These are phyloP conservation scores for Rehmannia glutinosa DNA, from an alignment of 257 asterid genomes.

Conservation along the genomic window DNA sequence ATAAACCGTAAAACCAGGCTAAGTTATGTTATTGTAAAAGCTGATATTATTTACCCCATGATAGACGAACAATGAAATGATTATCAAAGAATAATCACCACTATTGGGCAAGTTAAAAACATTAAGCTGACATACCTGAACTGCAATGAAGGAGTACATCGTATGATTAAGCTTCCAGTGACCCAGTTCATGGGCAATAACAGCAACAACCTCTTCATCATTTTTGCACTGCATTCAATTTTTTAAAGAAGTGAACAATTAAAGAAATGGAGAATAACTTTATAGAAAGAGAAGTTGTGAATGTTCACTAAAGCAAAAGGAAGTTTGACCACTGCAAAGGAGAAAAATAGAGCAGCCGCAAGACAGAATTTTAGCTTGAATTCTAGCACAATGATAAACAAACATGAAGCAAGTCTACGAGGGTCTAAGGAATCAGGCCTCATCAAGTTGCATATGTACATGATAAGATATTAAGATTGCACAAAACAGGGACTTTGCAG, in stretches of 20 bases:
- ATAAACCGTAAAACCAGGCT: no score
- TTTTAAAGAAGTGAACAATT: not conserved
- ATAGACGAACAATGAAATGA: not conserved
- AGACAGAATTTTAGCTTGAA: not conserved
- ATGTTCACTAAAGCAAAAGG: not conserved
- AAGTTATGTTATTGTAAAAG: not conserved
- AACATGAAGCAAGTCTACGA: not conserved
- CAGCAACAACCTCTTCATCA: constrained; percentile 97
- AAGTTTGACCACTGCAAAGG: not conserved
- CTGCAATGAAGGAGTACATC: constrained; percentile 79
- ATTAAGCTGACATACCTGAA: constrained; percentile 63
- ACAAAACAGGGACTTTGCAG: not conserved
- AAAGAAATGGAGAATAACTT: not conserved
- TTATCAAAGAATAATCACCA: not conserved
- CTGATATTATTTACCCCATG: not conserved
- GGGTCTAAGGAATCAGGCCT: not conserved
- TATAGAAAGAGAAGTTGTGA: not conserved
- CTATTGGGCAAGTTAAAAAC: not conserved
- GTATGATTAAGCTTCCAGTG: constrained; percentile 99
- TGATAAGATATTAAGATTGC: not conserved
- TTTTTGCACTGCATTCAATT: constrained; percentile 71
- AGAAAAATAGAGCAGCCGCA: not conserved
- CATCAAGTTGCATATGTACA: not conserved
- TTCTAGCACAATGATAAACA: no score
- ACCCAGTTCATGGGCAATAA: constrained; percentile 97